Conservation (phyloP, 2,329 filamentous ascomycete genomes). For the Trichoderma breve region DNA sequence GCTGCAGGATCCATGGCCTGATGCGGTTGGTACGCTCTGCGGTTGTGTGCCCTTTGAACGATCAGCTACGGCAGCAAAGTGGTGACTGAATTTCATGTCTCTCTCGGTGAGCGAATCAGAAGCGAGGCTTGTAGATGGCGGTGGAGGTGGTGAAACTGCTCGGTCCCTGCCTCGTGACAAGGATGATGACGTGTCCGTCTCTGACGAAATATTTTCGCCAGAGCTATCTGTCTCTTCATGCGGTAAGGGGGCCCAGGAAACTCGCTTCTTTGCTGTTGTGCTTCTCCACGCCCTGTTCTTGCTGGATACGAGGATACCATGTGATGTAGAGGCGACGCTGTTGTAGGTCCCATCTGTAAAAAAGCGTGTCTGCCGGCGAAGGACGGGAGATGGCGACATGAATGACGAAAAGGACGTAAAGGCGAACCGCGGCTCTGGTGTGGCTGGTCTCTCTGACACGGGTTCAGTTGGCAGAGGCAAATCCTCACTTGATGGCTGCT, state of each 20-base stretch:
- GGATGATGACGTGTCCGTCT: constrained; percentile 9
- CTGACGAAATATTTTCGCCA: neutral
- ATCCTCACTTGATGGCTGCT: neutral
- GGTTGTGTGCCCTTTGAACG: constrained; percentile 33
- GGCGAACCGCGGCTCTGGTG: constrained; percentile 48
- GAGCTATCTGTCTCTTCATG: constrained; percentile 25
- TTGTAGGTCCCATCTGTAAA: constrained; percentile 8
- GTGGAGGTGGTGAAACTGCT: constrained; percentile 36
- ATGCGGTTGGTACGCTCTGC: constrained; percentile 42
- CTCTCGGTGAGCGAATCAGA: constrained; percentile 36
- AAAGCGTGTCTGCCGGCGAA: constrained; percentile 22
- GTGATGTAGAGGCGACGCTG: constrained; percentile 31
- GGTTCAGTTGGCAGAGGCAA: neutral
- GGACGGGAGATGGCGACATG: constrained; percentile 49
- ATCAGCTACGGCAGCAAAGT: constrained; percentile 47
- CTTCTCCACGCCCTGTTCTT: constrained; percentile 36
- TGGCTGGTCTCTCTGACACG: constrained; percentile 31
- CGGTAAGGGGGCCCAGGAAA: constrained; percentile 39
- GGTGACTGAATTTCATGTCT: constrained; percentile 43
- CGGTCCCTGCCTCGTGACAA: constrained; percentile 24
- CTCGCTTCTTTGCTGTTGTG: constrained; percentile 31
- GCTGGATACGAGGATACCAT: constrained; percentile 36
- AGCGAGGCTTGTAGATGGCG: constrained; percentile 41
- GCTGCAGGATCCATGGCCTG: constrained; percentile 34
- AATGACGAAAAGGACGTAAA: constrained; percentile 54